Percentiles rank a stretch among this genome's conserved stretches.
phyloP scores from a whole-genome alignment of 2,329 filamentous ascomycete species.

The Chaetomiaceae sp. region DNA sequence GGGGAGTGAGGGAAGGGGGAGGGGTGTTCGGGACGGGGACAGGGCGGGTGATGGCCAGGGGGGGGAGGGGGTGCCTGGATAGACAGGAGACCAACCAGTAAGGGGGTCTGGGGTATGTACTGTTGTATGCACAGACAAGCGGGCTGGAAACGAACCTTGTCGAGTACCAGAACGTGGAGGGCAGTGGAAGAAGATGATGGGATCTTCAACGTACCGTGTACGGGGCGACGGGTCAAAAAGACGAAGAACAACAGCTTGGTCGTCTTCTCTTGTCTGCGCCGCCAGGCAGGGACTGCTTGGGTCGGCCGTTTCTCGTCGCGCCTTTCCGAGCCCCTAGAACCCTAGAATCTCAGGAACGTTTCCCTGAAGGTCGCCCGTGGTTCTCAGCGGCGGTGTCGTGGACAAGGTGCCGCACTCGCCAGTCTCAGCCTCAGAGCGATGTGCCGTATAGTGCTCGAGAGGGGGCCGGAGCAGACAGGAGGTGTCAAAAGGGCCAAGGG shows the following conservation, averaged over 20 bases:
- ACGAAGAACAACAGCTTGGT: slow-evolving; percentile 14
- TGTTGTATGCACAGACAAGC: no score
- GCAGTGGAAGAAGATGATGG: slow-evolving; percentile 25
- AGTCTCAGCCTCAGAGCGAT: slow-evolving; percentile 19
- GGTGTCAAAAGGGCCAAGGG: slow-evolving; percentile 38
- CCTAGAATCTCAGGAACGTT: slow-evolving; percentile 1
- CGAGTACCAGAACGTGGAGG: slow-evolving; percentile 23
- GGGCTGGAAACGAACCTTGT: slow-evolving; percentile 24
- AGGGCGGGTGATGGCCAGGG: slow-evolving; percentile 34
- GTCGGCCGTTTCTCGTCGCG: slow-evolving; percentile 10
- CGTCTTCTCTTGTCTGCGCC: not conserved
- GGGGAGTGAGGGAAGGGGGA: slow-evolving; percentile 17
- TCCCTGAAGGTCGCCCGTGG: not conserved
- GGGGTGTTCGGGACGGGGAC: slow-evolving; percentile 24
- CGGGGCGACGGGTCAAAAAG: slow-evolving; percentile 20
- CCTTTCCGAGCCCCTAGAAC: slow-evolving; percentile 22
- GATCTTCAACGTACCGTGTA: slow-evolving; percentile 29
- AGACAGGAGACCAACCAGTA: slow-evolving; percentile 31
- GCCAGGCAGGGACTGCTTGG: not conserved
- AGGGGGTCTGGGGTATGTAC: no score
- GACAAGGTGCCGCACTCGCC: slow-evolving; percentile 4
- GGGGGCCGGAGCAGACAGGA: slow-evolving; percentile 30
- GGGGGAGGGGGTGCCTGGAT: slow-evolving; percentile 30
- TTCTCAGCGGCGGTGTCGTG: not conserved
- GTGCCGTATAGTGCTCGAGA: slow-evolving; percentile 32